phyloP scores from a whole-genome alignment of 2,329 filamentous ascomycete genomes.

The Parafenestella ontariensis region DNA sequence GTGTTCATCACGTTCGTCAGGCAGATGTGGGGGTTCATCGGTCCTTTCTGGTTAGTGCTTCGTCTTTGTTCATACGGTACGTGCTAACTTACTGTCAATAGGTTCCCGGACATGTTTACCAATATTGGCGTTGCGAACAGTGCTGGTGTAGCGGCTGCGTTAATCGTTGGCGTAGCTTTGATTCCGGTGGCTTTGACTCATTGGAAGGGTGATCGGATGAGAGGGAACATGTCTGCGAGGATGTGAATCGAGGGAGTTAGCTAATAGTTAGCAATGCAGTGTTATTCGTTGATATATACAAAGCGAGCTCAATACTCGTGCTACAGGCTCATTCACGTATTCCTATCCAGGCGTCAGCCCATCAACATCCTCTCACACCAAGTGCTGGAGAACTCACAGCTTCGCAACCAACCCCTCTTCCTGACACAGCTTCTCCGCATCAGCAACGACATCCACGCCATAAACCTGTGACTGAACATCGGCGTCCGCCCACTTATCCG shows the following conservation, averaged over 20 bases:
- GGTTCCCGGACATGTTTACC: constrained; percentile 49
- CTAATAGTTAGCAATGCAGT: neutral
- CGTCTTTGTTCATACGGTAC: too few species aligned
- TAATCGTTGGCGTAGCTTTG: constrained; percentile 36
- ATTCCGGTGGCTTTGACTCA: constrained; percentile 34
- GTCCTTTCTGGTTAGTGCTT: constrained; percentile 47
- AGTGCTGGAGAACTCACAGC: constrained; percentile 16
- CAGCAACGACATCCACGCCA: constrained; percentile 54
- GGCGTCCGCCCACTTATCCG: constrained; percentile 61
- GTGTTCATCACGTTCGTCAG: constrained; percentile 66
- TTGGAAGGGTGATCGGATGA: constrained; percentile 29
- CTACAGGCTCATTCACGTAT: neutral
- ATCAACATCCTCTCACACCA: neutral
- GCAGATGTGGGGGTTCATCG: constrained; percentile 55
- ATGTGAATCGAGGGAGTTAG: constrained; percentile 7
- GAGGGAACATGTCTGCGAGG: constrained; percentile 27
- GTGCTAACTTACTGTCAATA: neutral
- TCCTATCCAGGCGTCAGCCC: neutral
- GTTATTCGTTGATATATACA: too few species aligned
- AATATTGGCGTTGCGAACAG: constrained; percentile 46
- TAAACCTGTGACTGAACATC: constrained; percentile 60
- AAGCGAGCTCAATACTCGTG: neutral
- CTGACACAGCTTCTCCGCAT: constrained; percentile 54
- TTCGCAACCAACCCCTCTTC: constrained; percentile 36
- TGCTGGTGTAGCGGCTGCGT: constrained; percentile 47